Base-by-base conservation (phyloP, 176 grass and related monocot genomes). In the Oryza nivara region DNA sequence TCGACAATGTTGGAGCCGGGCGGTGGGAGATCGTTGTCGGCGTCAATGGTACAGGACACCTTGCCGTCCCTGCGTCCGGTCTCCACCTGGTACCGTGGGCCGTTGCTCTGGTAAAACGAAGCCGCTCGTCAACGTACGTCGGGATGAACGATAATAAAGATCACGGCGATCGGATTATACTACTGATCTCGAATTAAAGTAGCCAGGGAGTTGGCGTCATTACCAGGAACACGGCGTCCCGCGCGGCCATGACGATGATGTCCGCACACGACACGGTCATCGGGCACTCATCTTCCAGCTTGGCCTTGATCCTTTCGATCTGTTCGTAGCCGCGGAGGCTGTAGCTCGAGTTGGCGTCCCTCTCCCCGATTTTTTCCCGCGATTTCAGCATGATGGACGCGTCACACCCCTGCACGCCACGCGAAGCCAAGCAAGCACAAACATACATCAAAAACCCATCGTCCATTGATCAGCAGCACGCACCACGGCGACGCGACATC, bases 141-240 rank as follows among this genome's bases (percentile, higher is more conserved):
- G n/a, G 14, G 19, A 48, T 25, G 73, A 11, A 74, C 41, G 8
- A 19, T 14, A 68, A 17, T 68, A 25, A 77, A 20, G 9, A 68
- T 13, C 22, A 69, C 23, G 49, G 23, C 75, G 23, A 46, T 5
- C 5, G 16, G n/a, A 38, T 20, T 9, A 63, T 9, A 63, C 22
- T 9, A 63, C 16, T 67, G 36, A 77, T 70, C 69, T 46, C 13
- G 30, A 32, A 32, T 32, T 4, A 48, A 48, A 26, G 43, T 79
- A 8, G 2, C 9, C 19, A 49, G 49, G 49, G 49, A 52, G 49
- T 4, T 14, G 9, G 4, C 25, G 15, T 12, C 47, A 4, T 69
- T 86, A 92, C 90, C 83, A 92, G 82, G 84, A 13, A 41, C 13
- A 92, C 87, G 74, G 87, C 90, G 70, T 92, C 90, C 40, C 90